Base-by-base conservation (phyloP, 352 stramenopile species). In the Phytophthora ohioensis region DNA sequence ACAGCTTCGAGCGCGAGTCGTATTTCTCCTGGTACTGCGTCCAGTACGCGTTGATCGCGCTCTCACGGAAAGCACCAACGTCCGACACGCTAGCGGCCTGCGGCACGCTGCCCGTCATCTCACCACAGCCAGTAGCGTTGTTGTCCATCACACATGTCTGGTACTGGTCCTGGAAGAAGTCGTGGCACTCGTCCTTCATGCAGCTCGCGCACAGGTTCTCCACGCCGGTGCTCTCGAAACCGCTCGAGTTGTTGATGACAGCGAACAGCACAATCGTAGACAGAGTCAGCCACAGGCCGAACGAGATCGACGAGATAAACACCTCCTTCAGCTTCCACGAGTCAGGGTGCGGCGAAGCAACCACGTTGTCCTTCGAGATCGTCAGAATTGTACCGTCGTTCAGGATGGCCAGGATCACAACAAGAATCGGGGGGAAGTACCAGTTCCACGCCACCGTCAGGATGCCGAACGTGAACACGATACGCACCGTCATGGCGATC, bases 361-460 rank as follows among this genome's bases (percentile, higher is more conserved):
- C 79, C 58, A 91, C 87, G 57, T 93, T 90, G 59, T 93, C 83
- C 73, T 92, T 90, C 12, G 87, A 89, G 61, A 93, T 93, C 21
- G 87, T 91, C 73, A 92, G 71, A 59, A 94, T 93, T 51, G 85
- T 91, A 57, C 92, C 88, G 68, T 97, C 91, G 83, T 98, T 97
- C 57, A 97, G 64, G 48, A 98, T 88, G 27, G 91, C 93, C 30
- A 98, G 71, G 57, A 98, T 90, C 60, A 98, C 93, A 17, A 98
- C 84, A 56, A 96, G 73, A 30, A 97, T 74, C 30, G 91, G 90
- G 52, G 94, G 81, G 58, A 98, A 92, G 70, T 93, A 91, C 80
- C 89, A 97, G 71, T 95, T 93, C 69, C 85, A 93, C 57, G 82
- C 87, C 32, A 97, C 94, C 35, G 91, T 94, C 60, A 97, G 58